Evolutionary conservation across 2,329 filamentous ascomycete species (phyloP), one percentile per base, ranked within the genome.

Genomic region (Myriosclerotinia curreyana): DNA sequence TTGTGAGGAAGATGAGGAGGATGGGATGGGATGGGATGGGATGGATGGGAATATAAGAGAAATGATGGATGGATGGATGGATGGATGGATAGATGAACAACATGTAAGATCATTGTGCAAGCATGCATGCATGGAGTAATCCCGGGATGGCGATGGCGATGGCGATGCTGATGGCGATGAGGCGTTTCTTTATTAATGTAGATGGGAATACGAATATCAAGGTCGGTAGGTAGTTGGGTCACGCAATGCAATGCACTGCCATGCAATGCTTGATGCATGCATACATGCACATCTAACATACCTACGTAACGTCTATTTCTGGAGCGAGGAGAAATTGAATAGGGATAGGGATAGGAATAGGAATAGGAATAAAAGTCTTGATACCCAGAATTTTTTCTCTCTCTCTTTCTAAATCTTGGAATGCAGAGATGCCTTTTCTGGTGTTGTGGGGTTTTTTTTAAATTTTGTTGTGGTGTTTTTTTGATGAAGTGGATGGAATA

Each of bases 1-100:
- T 56, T 71, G 64, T 74, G 70, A 72, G 40, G 55, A n/a, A n/a
- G 22, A 46, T 7, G 20, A 46, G 20, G 42, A 11, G 42, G 20
- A 46, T 46, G 3, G 11, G 20, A 46, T 31, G 28, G 5, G 2
- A 46, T 8, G 17, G 11, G 20, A 46, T 31, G 28, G 5, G 2
- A 46, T 8, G 11, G 20, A 46, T 31, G 28, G 5, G 2, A 46
- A 2, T 4, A 42, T 12, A 15, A 42, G 12, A 42, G 49, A 17
- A 51, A 9, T 12, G 22, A 42, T 17, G 38, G 28, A 31, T 31
- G 28, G 28, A 5, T 31, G 28, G 28, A 5, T 31, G 28, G 28
- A 6, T 31, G 2, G 28, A 5, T 31, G 28, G 28, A 44, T 40
- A 22, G 49, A 22, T 22, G 22, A 22, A 61, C 3, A 40, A 20